Base-by-base conservation (phyloP, 306 rosid species). In the Ochetophila trinervis region DNA sequence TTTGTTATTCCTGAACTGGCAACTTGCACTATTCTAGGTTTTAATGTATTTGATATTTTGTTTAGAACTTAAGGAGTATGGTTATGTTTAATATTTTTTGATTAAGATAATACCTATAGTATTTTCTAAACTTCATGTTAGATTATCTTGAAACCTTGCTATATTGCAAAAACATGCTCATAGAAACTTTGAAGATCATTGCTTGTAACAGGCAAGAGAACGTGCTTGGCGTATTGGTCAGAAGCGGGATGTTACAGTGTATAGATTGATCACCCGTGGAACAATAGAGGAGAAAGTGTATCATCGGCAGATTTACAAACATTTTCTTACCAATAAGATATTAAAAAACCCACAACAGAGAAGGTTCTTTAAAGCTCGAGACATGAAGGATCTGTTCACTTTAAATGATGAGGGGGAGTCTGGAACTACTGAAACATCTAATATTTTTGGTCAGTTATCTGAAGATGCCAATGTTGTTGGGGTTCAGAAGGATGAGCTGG, bases 171-270 rank as follows among this genome's bases (percentile, higher is more conserved):
- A 71, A 71, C 49, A 22, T 40, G 66, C 35, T 42, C 24, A n/a
- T 58, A 69, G 72, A 68, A 78, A 54, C 63, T 67, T 50, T 22
- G 50, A 16, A 50, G 19, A 50, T 18, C 19, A 50, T 50, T 78
- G 62, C 56, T 55, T 81, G 68, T 65, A 52, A 72, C 80, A 93
- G 99, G 99, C 99, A 56, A 87, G 97, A 73, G 99, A 90, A 79
- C 91, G 97, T 44, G 97, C 99, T 60, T 93, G 96, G 99, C 90
- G 99, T 71, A 90, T 93, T 63, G 99, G 99, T 83, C 99, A 93
- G 85, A 85, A 86, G 77, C 86, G 90, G 68, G 99, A 93, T 64
- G 99, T 93, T 20, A 89, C 91, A 40, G 82, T 93, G 47, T 93
- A 90, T 74, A 90, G 99, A 80, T 85, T 90, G 80, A 90, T 93